Conservation (phyloP, 805 yeast species). For the Starmerella bacillaris region DNA sequence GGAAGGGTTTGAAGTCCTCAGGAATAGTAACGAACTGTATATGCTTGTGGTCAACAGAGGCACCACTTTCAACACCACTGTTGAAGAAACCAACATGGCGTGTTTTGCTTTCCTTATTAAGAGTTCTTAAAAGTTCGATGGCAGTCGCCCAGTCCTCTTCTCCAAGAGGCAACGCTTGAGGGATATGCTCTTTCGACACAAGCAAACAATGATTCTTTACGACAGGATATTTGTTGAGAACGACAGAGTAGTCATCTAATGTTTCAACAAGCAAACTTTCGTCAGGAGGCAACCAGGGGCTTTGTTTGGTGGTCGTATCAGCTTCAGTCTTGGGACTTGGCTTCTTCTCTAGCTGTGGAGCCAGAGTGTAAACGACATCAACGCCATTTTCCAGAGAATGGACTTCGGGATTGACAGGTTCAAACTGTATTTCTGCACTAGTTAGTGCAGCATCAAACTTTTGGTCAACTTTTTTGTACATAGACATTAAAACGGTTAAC, state of each 20-base stretch:
- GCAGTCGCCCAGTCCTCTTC: conserved; percentile 52
- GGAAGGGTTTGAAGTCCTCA: conserved; percentile 35
- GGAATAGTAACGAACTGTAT: conserved; percentile 71
- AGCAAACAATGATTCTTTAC: conserved; percentile 61
- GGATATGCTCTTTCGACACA: conserved; percentile 54
- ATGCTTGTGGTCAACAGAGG: conserved; percentile 90
- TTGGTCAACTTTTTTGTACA: conserved; percentile 14
- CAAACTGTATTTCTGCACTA: conserved; percentile 32
- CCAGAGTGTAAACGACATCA: conserved; percentile 20
- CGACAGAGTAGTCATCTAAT: conserved; percentile 37
- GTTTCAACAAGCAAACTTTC: conserved; percentile 48
- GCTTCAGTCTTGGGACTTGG: conserved; percentile 2
- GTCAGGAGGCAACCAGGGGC: conserved; percentile 73
- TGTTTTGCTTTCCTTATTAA: conserved; percentile 29
- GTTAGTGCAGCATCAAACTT: conserved; percentile 33
- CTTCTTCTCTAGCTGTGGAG: conserved; percentile 1
- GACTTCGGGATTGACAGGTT: conserved; percentile 29
- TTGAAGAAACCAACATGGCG: conserved; percentile 72
- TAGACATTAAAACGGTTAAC: conserved; percentile 2
- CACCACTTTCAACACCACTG: conserved; percentile 76
- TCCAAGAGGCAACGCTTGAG: conserved; percentile 54
- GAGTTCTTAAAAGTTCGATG: conserved; percentile 33
- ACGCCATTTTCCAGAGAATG: conserved; percentile 22
- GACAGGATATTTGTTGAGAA: conserved; percentile 77
- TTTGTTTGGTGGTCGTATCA: conserved; percentile 4